phyloP scores from a whole-genome alignment of 1,139 yeast genomes.

The Spencermartinsiella ligniputridi region DNA sequence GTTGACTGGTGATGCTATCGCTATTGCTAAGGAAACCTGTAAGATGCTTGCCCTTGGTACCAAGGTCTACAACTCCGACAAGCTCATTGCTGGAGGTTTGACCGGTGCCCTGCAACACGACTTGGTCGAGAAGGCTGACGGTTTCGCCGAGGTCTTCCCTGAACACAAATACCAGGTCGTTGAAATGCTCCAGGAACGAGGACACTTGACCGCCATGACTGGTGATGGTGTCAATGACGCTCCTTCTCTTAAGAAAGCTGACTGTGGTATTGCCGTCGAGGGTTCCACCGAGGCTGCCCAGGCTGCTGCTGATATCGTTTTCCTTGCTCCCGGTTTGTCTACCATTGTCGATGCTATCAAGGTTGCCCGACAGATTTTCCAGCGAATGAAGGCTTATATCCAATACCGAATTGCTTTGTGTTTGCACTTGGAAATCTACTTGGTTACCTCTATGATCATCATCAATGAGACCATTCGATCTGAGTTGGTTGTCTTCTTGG shows the following conservation, averaged over 20 bases:
- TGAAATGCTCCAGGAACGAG: constrained; percentile 84
- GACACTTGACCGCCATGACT: constrained; percentile 96
- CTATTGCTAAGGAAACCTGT: constrained; percentile 98
- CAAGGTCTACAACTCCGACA: constrained; percentile 95
- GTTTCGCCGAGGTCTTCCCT: constrained; percentile 97
- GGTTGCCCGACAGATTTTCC: constrained; percentile 96
- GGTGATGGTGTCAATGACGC: constrained; percentile 99
- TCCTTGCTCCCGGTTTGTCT: constrained; percentile 94
- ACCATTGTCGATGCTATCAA: constrained; percentile 82
- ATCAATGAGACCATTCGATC: constrained; percentile 78
- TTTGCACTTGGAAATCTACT: constrained; percentile 85
- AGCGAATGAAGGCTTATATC: constrained; percentile 96
- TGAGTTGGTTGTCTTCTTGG: constrained; percentile 88
- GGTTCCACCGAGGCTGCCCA: constrained; percentile 97
- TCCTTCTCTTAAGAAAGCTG: constrained; percentile 94
- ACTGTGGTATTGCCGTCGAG: constrained; percentile 95
- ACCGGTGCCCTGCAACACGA: constrained; percentile 96
- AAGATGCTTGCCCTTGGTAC: constrained; percentile 97
- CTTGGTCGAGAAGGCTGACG: constrained; percentile 94
- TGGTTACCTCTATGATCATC: constrained; percentile 93
- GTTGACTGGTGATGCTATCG: constrained; percentile 99
- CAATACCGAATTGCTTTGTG: constrained; percentile 95
- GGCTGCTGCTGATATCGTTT: constrained; percentile 94
- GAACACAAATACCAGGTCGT: constrained; percentile 93
- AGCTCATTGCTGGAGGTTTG: constrained; percentile 92